phyloP scores from a whole-genome alignment of 139 green algal species.

The Volvox reticuliferus region DNA sequence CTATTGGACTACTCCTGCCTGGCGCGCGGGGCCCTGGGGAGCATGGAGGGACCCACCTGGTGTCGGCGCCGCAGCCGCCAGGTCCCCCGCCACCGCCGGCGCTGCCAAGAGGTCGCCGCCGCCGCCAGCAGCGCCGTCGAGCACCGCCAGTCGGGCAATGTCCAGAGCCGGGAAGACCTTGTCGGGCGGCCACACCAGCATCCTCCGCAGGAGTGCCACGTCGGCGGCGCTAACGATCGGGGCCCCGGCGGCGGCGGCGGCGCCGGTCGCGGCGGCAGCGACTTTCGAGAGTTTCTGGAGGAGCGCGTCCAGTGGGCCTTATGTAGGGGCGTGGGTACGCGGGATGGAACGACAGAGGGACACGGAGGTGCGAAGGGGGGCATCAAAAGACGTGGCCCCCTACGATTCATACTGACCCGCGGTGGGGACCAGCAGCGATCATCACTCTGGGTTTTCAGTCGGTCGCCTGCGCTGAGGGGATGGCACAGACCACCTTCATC shows the following conservation, averaged over 20 bases:
- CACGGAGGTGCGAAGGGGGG: too few species aligned
- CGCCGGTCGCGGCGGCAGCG: constrained; percentile 3
- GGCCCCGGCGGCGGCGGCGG: background rate
- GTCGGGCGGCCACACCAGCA: constrained; percentile 78
- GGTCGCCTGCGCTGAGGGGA: too few species aligned
- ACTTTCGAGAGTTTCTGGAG: constrained; percentile 59
- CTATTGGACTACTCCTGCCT: too few species aligned
- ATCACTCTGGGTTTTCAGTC: too few species aligned
- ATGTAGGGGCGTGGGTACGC: background rate
- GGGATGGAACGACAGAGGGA: background rate
- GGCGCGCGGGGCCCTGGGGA: background rate
- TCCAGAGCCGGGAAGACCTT: constrained; percentile 85
- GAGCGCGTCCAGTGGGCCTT: constrained; percentile 61
- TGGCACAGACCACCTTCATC: too few species aligned
- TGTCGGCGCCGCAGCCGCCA: background rate
- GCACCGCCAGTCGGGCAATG: constrained; percentile 70
- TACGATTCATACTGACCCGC: too few species aligned
- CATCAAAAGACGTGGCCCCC: too few species aligned
- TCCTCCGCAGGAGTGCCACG: constrained; percentile 54
- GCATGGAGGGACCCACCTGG: background rate
- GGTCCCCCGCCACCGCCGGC: constrained; percentile 17
- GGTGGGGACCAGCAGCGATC: too few species aligned
- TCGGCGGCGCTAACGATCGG: constrained; percentile 11
- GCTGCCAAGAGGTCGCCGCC: constrained; percentile 25
- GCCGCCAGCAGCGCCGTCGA: constrained; percentile 46